Evolutionary conservation across 2,329 filamentous ascomycete species (phyloP).

Genomic region (Ophiocordyceps camponoti-saundersi): DNA sequence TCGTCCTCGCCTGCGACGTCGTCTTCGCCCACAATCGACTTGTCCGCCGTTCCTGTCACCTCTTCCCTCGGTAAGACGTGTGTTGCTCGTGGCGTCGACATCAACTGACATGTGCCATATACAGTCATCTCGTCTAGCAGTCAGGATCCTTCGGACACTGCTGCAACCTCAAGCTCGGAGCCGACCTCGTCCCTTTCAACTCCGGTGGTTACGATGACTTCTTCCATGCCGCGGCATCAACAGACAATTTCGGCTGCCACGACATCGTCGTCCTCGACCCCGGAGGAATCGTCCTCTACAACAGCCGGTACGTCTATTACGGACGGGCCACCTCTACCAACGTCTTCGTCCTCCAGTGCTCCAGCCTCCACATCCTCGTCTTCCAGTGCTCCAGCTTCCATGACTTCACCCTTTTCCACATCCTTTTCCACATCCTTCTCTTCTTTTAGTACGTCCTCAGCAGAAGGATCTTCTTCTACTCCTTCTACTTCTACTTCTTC

Average conservation of each 20-base stretch:
- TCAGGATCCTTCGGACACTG: constrained; percentile 1
- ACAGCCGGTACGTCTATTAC: constrained; percentile 11
- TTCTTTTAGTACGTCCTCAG: constrained; percentile 10
- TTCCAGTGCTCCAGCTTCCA: constrained; percentile 11
- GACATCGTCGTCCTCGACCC: constrained; percentile 1
- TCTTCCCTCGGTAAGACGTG: background rate
- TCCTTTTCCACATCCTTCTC: constrained; percentile 11
- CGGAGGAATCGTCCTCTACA: constrained; percentile 4
- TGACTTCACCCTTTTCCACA: constrained; percentile 6
- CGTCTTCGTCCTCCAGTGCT: constrained; percentile 12
- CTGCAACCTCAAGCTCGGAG: constrained; percentile 2
- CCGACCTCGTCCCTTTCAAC: constrained; percentile 3
- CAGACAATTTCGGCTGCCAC: constrained; percentile 1
- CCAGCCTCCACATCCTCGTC: constrained; percentile 4
- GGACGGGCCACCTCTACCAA: constrained; percentile 11
- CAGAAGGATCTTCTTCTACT: constrained; percentile 7
- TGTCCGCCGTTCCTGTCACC: background rate
- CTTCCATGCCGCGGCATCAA: constrained; percentile 1
- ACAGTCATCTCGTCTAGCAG: background rate
- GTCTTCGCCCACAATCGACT: too few species aligned
- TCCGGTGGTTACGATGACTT: constrained; percentile 1
- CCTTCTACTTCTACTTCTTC: constrained; percentile 8
- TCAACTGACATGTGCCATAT: background rate
- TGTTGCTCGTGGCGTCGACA: background rate
- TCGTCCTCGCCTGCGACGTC: too few species aligned